Evolutionary conservation across 257 asterid genomes (phyloP).

Genomic region (Nicotiana knightiana): DNA sequence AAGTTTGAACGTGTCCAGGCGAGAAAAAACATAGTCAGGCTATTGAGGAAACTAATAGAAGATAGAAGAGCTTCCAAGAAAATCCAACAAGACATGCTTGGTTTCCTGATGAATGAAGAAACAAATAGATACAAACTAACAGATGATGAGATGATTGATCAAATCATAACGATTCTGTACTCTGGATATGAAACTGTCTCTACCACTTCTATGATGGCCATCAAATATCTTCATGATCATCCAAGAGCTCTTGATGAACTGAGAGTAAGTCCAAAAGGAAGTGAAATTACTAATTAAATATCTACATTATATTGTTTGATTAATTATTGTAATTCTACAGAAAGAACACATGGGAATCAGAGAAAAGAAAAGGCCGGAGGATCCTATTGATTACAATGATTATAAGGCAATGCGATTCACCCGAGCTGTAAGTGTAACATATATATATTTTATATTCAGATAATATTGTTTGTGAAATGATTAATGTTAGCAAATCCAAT

Average conservation of each 20-base stretch:
- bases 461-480: neutral
- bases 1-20: slow-evolving; percentile 31
- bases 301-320: neutral
- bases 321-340: slow-evolving; percentile 20
- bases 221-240: slow-evolving; percentile 80
- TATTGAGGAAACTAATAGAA: slow-evolving; percentile 41
- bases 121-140: slow-evolving; percentile 28
- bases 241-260: slow-evolving; percentile 63
- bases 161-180: slow-evolving; percentile 69
- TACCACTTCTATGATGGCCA: slow-evolving; percentile 79
- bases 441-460: neutral
- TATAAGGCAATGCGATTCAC: slow-evolving; percentile 62
- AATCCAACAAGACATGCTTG: slow-evolving; percentile 49
- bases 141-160: slow-evolving; percentile 72
- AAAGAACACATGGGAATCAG: slow-evolving; percentile 56
- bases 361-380: slow-evolving; percentile 28
- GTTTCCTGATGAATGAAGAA: slow-evolving; percentile 32
- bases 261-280: slow-evolving; percentile 33
- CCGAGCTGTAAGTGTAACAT: slow-evolving; percentile 46
- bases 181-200: slow-evolving; percentile 92
- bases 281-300: neutral
- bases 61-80: slow-evolving; percentile 45
- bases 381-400: slow-evolving; percentile 57
- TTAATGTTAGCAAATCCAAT: neutral
- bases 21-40: slow-evolving; percentile 43